These are phyloP conservation scores for Phaseolus coccineus DNA, from an alignment of 331 rosid genomes.

Conservation along the genomic window DNA sequence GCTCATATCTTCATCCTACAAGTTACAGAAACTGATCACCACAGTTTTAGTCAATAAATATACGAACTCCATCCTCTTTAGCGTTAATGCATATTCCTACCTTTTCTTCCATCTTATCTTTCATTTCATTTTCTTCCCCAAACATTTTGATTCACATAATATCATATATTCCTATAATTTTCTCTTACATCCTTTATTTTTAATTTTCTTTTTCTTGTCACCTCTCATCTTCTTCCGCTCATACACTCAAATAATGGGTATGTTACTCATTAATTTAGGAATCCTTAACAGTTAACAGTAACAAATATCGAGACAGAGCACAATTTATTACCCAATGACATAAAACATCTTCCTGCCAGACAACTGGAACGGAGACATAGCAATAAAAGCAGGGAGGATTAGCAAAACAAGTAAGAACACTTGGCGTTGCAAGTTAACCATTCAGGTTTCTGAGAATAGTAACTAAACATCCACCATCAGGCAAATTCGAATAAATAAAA, in stretches of 20 bases:
- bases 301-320: slow-evolving; percentile 7
- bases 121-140: neutral
- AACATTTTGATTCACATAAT: neutral
- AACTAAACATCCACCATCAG: neutral
- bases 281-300: slow-evolving; percentile 21
- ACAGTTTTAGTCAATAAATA: neutral
- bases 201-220: neutral
- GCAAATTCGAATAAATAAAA: slow-evolving; percentile 1
- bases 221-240: neutral
- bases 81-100: neutral
- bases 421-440: neutral
- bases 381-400: slow-evolving; percentile 19
- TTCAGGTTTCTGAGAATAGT: neutral
- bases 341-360: slow-evolving; percentile 7
- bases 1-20: slow-evolving; percentile 5
- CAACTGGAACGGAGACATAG: slow-evolving; percentile 23
- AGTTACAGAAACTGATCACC: neutral
- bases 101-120: neutral
- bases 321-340: slow-evolving; percentile 3
- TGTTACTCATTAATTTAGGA: neutral
- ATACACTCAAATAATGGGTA: neutral
- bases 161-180: neutral
- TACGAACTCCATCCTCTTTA: neutral
- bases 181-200: neutral
- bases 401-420: neutral